Evolutionary conservation across 1,284 basidiomycete species (phyloP).

Genomic region (Malassezia sympodialis): DNA sequence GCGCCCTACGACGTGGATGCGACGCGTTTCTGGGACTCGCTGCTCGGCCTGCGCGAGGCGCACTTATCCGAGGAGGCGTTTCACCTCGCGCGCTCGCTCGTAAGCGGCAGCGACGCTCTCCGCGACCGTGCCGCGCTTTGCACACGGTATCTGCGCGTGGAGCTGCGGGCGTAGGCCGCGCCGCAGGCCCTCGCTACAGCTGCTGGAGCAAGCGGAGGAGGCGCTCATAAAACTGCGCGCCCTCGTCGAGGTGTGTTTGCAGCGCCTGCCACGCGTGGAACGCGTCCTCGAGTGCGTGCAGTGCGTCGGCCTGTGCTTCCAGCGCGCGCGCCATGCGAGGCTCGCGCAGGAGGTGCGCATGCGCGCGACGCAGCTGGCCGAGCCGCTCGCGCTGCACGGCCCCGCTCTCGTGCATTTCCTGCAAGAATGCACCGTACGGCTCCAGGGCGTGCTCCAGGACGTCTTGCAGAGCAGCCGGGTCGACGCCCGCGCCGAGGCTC

Average conservation of each 20-base stretch:
- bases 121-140: neutral
- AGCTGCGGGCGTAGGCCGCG: neutral
- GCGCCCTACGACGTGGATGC: constrained; percentile 3
- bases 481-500: neutral
- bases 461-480: constrained; percentile 8
- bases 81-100: neutral
- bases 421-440: constrained; percentile 4
- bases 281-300: neutral
- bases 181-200: too few species aligned
- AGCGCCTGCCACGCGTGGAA: neutral
- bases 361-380: neutral
- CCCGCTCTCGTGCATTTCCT: neutral
- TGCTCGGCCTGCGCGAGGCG: neutral
- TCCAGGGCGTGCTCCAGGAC: constrained; percentile 4
- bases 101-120: neutral
- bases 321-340: neutral
- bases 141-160: neutral
- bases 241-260: neutral
- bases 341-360: neutral
- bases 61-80: neutral
- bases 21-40: constrained; percentile 3
- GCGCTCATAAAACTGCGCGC: constrained; percentile 6
- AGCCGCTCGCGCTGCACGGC: neutral
- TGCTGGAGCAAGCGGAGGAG: neutral
- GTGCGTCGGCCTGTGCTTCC: constrained; percentile 1